A percentile compares a stretch with the other conserved stretches of the same genome.
phyloP scores from a whole-genome alignment of 2,329 filamentous ascomycete species.

The Sporothrix globosa region DNA sequence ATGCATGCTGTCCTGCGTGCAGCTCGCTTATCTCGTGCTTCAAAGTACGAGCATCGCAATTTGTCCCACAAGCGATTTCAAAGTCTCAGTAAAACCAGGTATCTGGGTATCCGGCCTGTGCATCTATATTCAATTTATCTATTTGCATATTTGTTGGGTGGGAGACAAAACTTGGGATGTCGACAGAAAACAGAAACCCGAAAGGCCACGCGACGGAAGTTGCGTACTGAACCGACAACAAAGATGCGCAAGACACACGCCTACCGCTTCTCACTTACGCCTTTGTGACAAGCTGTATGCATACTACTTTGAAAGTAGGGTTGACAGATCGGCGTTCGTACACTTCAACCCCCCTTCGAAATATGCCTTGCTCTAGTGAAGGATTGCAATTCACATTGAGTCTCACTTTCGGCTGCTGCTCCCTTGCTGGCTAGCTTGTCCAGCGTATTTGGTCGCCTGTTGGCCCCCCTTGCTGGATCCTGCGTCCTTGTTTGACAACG shows the following conservation, averaged over 20 bases:
- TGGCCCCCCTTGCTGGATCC: slow-evolving; percentile 35
- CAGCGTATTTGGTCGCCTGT: slow-evolving; percentile 26
- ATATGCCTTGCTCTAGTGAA: neutral
- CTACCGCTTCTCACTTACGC: too few species aligned
- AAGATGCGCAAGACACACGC: neutral
- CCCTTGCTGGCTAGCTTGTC: slow-evolving; percentile 16
- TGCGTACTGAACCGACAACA: neutral
- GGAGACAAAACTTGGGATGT: neutral
- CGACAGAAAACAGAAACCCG: neutral
- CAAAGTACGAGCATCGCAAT: neutral
- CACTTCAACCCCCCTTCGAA: neutral
- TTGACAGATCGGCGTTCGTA: too few species aligned
- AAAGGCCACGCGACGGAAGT: neutral
- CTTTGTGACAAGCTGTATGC: neutral
- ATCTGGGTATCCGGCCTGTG: too few species aligned
- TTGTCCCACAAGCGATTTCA: neutral
- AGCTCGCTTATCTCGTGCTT: neutral
- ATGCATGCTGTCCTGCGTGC: neutral
- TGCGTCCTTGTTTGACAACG: slow-evolving; percentile 42
- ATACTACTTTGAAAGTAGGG: neutral
- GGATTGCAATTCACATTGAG: neutral
- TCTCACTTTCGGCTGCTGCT: slow-evolving; percentile 1
- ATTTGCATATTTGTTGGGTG: neutral
- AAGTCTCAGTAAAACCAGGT: too few species aligned
- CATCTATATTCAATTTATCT: too few species aligned